phyloP scores from a whole-genome alignment of 805 yeast genomes.

The Candida maris region DNA sequence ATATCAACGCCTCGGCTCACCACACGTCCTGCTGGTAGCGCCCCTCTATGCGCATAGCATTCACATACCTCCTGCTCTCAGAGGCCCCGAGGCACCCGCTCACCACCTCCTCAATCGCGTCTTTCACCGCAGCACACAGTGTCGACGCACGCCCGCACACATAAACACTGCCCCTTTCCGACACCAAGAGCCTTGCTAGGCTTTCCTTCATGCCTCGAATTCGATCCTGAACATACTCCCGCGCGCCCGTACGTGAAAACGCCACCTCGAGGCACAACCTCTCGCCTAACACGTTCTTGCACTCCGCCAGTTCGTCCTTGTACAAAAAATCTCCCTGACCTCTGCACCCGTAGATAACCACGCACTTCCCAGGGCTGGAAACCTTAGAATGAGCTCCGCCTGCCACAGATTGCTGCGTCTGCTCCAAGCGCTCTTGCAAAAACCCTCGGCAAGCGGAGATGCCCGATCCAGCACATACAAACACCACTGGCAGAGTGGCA shows the following conservation, averaged over 20 bases:
- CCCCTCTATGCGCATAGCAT: conserved; percentile 51
- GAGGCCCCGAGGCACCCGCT: conserved; percentile 58
- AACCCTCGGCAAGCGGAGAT: conserved; percentile 96
- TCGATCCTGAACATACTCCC: conserved; percentile 80
- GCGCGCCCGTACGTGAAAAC: conserved; percentile 58
- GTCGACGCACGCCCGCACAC: conserved; percentile 93
- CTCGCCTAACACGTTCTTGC: conserved; percentile 46
- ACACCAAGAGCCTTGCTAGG: conserved; percentile 43
- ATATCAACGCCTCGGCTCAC: conserved; percentile 41
- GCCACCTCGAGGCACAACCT: conserved; percentile 69
- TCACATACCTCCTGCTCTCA: conserved; percentile 65
- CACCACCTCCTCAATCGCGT: conserved; percentile 60
- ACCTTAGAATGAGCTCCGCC: conserved; percentile 50
- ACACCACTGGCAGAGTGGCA: conserved; percentile 71
- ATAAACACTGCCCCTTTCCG: conserved; percentile 72
- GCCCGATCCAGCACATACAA: conserved; percentile 97
- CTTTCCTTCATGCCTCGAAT: conserved; percentile 38
- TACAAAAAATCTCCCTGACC: conserved; percentile 69
- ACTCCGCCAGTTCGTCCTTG: conserved; percentile 76
- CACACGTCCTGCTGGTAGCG: conserved; percentile 95
- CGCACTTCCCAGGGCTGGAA: not conserved
- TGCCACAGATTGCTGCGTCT: conserved; percentile 33
- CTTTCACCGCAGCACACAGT: conserved; percentile 88
- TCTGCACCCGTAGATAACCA: conserved; percentile 86
- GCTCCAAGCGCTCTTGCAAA: conserved; percentile 59